These are phyloP conservation scores for Pseudocercospora eumusae DNA, from an alignment of 2,329 filamentous ascomycete species.

Conservation along the genomic window DNA sequence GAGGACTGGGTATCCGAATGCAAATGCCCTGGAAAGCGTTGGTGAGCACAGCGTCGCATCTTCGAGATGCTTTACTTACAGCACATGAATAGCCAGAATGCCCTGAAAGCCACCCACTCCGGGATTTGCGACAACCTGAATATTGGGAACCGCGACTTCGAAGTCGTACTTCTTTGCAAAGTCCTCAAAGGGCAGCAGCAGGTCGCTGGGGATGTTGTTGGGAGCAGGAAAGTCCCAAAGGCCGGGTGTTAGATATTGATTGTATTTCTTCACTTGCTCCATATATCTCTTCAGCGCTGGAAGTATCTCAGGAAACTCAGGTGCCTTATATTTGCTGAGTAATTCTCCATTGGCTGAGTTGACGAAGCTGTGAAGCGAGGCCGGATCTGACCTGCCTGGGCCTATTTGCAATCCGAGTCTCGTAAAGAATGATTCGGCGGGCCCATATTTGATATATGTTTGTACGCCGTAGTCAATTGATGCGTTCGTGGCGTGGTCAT, in stretches of 20 bases:
- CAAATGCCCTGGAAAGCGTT: constrained; percentile 8
- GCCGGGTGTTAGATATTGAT: constrained; percentile 15
- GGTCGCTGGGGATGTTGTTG: constrained; percentile 12
- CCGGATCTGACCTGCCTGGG: not conserved
- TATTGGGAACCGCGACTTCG: not conserved
- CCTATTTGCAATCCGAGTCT: constrained; percentile 1
- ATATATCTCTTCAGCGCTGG: constrained; percentile 1
- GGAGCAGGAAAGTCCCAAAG: constrained; percentile 19
- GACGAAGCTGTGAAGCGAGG: constrained; percentile 1
- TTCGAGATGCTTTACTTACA: constrained; percentile 7
- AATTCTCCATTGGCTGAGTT: constrained; percentile 9
- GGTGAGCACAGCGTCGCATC: not conserved
- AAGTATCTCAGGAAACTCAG: not conserved
- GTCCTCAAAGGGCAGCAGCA: constrained; percentile 15
- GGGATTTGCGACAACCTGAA: constrained; percentile 8
- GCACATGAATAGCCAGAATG: constrained; percentile 12
- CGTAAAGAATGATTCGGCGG: constrained; percentile 10
- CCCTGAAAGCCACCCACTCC: constrained; percentile 15
- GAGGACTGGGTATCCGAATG: not conserved
- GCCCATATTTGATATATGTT: constrained; percentile 13
- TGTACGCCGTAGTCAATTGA: constrained; percentile 20
- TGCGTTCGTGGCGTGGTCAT: not conserved
- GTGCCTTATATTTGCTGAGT: constrained; percentile 5
- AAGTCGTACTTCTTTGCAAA: constrained; percentile 18
- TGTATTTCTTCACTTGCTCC: constrained; percentile 11